Evolutionary conservation across 1,284 basidiomycete species (phyloP).

Genomic region (Apiotrichum siamense): DNA sequence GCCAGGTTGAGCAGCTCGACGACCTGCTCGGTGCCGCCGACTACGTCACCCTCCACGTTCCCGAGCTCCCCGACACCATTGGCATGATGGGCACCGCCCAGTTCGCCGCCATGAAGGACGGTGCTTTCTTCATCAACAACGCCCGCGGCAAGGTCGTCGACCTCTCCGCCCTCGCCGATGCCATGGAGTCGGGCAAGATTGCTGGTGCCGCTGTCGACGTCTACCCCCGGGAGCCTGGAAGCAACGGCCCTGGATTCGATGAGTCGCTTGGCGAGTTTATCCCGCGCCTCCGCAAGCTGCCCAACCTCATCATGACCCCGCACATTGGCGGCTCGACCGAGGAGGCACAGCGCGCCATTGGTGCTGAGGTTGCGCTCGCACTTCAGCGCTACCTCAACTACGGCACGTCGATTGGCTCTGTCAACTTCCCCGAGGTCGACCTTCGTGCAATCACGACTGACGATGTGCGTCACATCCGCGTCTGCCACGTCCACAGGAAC

Average conservation of each 20-base stretch:
- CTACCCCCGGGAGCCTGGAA: slow-evolving; percentile 84
- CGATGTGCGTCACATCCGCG: slow-evolving; percentile 74
- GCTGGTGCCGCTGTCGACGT: slow-evolving; percentile 95
- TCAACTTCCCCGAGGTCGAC: slow-evolving; percentile 99
- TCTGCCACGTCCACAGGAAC: slow-evolving; percentile 96
- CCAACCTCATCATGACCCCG: slow-evolving; percentile 91
- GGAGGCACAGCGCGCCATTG: slow-evolving; percentile 96
- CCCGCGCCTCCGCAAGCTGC: slow-evolving; percentile 62
- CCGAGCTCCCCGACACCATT: slow-evolving; percentile 91
- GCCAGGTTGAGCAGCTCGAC: slow-evolving; percentile 78
- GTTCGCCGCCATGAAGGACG: slow-evolving; percentile 87
- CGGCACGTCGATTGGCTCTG: slow-evolving; percentile 82
- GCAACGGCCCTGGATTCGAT: slow-evolving; percentile 80
- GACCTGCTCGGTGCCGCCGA: slow-evolving; percentile 74
- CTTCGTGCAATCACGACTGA: slow-evolving; percentile 77
- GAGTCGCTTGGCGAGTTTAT: slow-evolving; percentile 79
- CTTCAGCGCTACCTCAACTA: slow-evolving; percentile 86
- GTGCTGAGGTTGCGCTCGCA: slow-evolving; percentile 84
- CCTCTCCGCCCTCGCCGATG: slow-evolving; percentile 79
- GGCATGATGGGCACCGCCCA: slow-evolving; percentile 81
- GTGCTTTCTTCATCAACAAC: slow-evolving; percentile 96
- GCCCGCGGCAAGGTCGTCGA: slow-evolving; percentile 93
- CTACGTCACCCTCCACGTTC: slow-evolving; percentile 94
- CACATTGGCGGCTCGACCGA: slow-evolving; percentile 99
- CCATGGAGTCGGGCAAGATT: slow-evolving; percentile 75